Evolutionary conservation across 768 basidiomycete species (phyloP).

Genomic region (Hebeloma cylindrosporum): DNA sequence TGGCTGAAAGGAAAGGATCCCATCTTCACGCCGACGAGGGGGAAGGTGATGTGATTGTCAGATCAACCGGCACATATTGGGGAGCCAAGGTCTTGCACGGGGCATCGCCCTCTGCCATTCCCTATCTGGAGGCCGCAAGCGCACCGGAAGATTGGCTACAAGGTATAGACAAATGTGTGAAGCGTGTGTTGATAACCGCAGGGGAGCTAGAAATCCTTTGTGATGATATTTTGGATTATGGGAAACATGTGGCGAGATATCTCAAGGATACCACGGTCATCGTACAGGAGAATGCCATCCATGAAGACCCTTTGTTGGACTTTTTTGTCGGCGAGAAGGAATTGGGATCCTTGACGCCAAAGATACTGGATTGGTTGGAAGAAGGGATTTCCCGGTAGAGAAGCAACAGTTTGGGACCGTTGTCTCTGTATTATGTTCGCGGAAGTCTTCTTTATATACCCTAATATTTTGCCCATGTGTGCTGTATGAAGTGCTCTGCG

Average conservation of each 20-base stretch:
- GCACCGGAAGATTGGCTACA: conserved; percentile 34
- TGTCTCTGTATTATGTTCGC: no score
- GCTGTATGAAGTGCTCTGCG: no score
- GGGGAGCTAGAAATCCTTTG: conserved; percentile 37
- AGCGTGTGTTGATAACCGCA: conserved; percentile 34
- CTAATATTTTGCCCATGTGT: conserved; percentile 11
- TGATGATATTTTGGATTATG: conserved; percentile 31
- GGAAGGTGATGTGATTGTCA: conserved; percentile 23
- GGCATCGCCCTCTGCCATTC: conserved; percentile 14
- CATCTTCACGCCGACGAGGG: conserved; percentile 22
- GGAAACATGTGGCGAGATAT: conserved; percentile 11
- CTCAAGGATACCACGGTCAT: conserved; percentile 14
- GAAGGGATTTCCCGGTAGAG: background rate
- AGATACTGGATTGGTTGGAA: conserved; percentile 19
- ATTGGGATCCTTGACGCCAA: conserved; percentile 16
- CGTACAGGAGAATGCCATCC: conserved; percentile 19
- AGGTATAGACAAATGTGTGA: conserved; percentile 26
- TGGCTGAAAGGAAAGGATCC: conserved; percentile 18
- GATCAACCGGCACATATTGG: conserved; percentile 10
- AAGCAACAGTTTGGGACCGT: no score
- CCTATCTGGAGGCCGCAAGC: conserved; percentile 29
- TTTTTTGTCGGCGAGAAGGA: conserved; percentile 16
- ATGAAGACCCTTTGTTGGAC: conserved; percentile 18
- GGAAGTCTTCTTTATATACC: conserved; percentile 23
- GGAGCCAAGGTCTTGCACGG: conserved; percentile 17